Evolutionary conservation across 371 early-diverging fungal species (phyloP).

Genomic region (Circinella minor): DNA sequence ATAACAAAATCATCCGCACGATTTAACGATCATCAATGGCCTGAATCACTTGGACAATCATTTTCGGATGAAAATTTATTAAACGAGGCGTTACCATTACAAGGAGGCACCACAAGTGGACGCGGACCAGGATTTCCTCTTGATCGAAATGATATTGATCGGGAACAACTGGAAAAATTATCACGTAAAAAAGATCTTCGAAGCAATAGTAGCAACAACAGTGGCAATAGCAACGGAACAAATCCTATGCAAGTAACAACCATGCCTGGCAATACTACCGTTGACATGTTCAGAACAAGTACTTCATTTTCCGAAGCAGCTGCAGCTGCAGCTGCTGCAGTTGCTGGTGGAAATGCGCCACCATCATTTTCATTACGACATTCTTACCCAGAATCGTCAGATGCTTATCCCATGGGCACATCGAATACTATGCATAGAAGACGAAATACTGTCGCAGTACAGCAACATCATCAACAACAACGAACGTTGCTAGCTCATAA

Average conservation of each 20-base stretch:
- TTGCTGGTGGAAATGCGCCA: neutral
- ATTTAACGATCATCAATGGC: constrained; percentile 4
- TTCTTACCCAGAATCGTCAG: neutral
- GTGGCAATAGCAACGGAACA: no score
- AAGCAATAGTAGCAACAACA: neutral
- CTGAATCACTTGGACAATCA: neutral
- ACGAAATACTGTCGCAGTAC: neutral
- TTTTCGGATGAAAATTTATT: neutral
- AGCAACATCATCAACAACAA: constrained; percentile 15
- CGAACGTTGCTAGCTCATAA: constrained; percentile 6
- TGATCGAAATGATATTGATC: constrained; percentile 24
- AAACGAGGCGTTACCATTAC: neutral
- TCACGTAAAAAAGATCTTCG: constrained; percentile 21
- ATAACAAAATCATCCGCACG: neutral
- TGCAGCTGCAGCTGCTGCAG: neutral
- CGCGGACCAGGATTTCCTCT: constrained; percentile 12
- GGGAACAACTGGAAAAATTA: constrained; percentile 24
- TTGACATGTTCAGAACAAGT: neutral
- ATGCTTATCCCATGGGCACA: neutral
- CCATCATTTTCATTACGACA: constrained; percentile 4
- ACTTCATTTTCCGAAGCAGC: neutral
- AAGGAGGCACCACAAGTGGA: neutral
- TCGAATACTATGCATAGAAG: neutral
- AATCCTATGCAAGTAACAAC: neutral
- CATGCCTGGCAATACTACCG: neutral